Base-by-base conservation (phyloP, 2,329 filamentous ascomycete genomes). In the Colletotrichum somersetense region DNA sequence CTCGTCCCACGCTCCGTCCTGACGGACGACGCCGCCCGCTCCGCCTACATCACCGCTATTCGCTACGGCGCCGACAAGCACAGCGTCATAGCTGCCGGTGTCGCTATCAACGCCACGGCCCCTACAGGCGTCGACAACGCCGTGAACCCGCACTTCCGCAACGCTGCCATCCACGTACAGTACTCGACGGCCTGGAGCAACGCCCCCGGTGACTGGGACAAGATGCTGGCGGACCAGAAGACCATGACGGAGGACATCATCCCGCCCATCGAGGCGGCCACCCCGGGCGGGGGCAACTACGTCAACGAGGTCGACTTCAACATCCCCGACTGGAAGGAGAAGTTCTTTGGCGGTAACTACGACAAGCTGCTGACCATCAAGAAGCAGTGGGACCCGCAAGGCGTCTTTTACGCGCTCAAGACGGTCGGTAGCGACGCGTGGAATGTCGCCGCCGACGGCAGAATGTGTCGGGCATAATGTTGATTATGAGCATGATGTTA, bases 371-470 rank as follows among this genome's bases (percentile, higher is more conserved):
- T 82, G 18, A 44, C 57, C 0, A 80, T 89, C 40, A 90, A 91
- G 83, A 75, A 80, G 44, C 85, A 82, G 75, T 89, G 85, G 74
- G 88, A 89, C 74, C 80, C 84, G 1, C 65, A 79, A 0, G 76
- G 77, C 2, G 69, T 89, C 8, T 87, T 87, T 46, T 87, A 87
- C 64, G 85, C 83, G 14, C 76, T 75, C 7, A 84, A 81, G n/a
- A 84, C 81, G 5, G 87, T 89, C 7, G 87, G 87, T 0, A 87
- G 85, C 67, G 87, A 89, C 62, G 75, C 75, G n/a, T 89, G 86
- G 86, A 74, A 66, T 30, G 79, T 84, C 10, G 78, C 77, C 5
- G 79, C 77, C 7, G 73, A 80, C 66, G 85, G 85, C 11, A 80
- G 83, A 35, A 78, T 87, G 77, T 87, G 85, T 71, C 72, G 61